Evolutionary conservation across 2,329 filamentous ascomycete genomes (phyloP).

Genomic region (Curvularia hawaiiensis): DNA sequence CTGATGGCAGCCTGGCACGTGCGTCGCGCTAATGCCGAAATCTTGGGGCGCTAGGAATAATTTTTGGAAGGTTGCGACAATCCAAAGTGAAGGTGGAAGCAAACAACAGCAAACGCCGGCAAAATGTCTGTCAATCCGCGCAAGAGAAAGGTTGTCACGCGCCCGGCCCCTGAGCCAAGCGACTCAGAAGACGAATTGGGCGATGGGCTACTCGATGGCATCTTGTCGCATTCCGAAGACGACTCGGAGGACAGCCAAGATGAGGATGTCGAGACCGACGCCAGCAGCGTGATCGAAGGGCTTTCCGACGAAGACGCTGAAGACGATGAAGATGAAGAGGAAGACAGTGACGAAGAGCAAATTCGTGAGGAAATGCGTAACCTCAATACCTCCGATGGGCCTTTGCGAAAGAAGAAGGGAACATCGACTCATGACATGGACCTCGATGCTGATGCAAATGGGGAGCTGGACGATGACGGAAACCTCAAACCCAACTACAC

Average conservation of each 20-base stretch:
- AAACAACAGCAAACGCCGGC: slow-evolving; percentile 5
- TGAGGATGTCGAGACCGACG: slow-evolving; percentile 34
- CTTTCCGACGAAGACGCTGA: slow-evolving; percentile 40
- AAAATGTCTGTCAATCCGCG: slow-evolving; percentile 55
- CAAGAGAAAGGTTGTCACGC: slow-evolving; percentile 52
- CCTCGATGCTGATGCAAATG: slow-evolving; percentile 25
- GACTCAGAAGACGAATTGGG: slow-evolving; percentile 45
- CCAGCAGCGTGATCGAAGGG: slow-evolving; percentile 42
- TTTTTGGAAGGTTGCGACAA: slow-evolving; percentile 25
- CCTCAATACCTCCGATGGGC: slow-evolving; percentile 45
- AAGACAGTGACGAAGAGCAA: slow-evolving; percentile 49
- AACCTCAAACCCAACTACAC: slow-evolving; percentile 58
- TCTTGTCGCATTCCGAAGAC: slow-evolving; percentile 51
- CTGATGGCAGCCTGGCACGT: slow-evolving; percentile 17
- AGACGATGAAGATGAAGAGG: slow-evolving; percentile 41
- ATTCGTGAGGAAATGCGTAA: slow-evolving; percentile 53
- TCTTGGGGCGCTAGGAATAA: slow-evolving; percentile 30
- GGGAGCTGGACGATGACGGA: slow-evolving; percentile 39
- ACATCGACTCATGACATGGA: slow-evolving; percentile 24
- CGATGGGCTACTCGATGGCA: slow-evolving; percentile 49
- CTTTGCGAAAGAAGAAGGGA: slow-evolving; percentile 23
- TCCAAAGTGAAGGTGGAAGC: slow-evolving; percentile 6
- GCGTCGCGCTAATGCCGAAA: slow-evolving; percentile 26
- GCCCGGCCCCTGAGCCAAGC: slow-evolving; percentile 39
- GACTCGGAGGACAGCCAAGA: slow-evolving; percentile 39